Evolutionary conservation across 805 yeast species (phyloP).

Genomic region (Naumovozyma castellii): DNA sequence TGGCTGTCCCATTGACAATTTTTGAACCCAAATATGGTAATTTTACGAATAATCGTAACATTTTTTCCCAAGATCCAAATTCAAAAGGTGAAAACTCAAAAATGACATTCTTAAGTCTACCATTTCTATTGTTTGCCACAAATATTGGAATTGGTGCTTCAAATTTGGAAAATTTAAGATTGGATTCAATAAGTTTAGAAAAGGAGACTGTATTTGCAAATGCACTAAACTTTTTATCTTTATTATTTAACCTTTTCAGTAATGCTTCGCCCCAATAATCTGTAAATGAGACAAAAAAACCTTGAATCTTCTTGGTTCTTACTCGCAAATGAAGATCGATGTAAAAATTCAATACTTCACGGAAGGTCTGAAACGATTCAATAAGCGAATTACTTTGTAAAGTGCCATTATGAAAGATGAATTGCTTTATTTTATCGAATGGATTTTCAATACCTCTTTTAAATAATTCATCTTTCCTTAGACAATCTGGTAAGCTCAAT

Average conservation of each 20-base stretch:
- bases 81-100: slow-evolving; percentile 58
- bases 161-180: slow-evolving; percentile 29
- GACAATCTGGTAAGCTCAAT: no score
- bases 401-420: slow-evolving; percentile 9
- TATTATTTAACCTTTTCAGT: slow-evolving; percentile 29
- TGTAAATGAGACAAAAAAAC: slow-evolving; percentile 49
- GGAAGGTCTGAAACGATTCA: slow-evolving; percentile 24
- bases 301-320: slow-evolving; percentile 40
- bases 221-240: slow-evolving; percentile 31
- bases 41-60: slow-evolving; percentile 39
- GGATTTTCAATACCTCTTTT: slow-evolving; percentile 12
- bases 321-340: slow-evolving; percentile 46
- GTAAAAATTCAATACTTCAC: slow-evolving; percentile 38
- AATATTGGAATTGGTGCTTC: slow-evolving; percentile 43
- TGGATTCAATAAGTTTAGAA: slow-evolving; percentile 18
- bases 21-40: slow-evolving; percentile 44
- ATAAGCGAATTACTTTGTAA: slow-evolving; percentile 7
- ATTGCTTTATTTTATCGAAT: slow-evolving; percentile 8
- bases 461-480: slow-evolving; percentile 5
- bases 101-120: slow-evolving; percentile 30
- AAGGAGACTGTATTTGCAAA: slow-evolving; percentile 17
- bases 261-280: slow-evolving; percentile 65
- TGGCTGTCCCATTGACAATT: slow-evolving; percentile 36
- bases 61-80: slow-evolving; percentile 58
- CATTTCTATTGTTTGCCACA: slow-evolving; percentile 34